phyloP scores from a whole-genome alignment of 176 grass and related monocot species.

The Miscanthus lutarioriparius region DNA sequence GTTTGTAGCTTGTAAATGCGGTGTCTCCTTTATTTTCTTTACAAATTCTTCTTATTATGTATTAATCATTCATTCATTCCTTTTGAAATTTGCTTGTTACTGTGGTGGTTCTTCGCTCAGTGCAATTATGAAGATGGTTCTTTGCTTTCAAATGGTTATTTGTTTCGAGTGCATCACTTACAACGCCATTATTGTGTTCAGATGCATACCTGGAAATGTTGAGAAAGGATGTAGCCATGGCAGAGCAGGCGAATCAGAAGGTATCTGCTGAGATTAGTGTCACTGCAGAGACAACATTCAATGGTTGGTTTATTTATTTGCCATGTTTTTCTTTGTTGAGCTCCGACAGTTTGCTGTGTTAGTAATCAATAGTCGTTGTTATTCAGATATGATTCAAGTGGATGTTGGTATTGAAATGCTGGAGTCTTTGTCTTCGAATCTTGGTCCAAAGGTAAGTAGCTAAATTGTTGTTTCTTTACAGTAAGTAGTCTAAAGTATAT shows the following conservation, averaged over 20 bases:
- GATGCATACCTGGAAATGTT: slow-evolving; percentile 52
- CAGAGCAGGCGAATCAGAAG: slow-evolving; percentile 48
- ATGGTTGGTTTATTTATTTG: slow-evolving; percentile 38
- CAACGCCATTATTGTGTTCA: background rate
- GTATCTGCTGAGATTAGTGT: slow-evolving; percentile 46
- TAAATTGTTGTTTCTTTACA: background rate
- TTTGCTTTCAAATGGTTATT: background rate
- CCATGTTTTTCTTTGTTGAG: slow-evolving; percentile 13
- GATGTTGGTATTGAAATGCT: slow-evolving; percentile 61
- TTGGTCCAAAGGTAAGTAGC: slow-evolving; percentile 40
- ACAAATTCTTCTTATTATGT: background rate
- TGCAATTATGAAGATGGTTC: background rate
- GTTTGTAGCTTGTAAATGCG: background rate
- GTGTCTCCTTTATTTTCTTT: background rate
- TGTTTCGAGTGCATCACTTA: background rate
- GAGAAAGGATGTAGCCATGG: slow-evolving; percentile 49
- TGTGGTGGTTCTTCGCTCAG: background rate
- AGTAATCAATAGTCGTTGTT: slow-evolving; percentile 2
- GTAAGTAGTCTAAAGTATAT: background rate
- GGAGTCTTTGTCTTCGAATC: slow-evolving; percentile 46
- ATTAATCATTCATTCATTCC: background rate
- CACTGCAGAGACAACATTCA: slow-evolving; percentile 31
- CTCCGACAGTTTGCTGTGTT: background rate
- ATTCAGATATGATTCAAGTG: slow-evolving; percentile 55
- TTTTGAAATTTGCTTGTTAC: background rate